Conservation (phyloP, 768 basidiomycete genomes). For the Russula virescens region DNA sequence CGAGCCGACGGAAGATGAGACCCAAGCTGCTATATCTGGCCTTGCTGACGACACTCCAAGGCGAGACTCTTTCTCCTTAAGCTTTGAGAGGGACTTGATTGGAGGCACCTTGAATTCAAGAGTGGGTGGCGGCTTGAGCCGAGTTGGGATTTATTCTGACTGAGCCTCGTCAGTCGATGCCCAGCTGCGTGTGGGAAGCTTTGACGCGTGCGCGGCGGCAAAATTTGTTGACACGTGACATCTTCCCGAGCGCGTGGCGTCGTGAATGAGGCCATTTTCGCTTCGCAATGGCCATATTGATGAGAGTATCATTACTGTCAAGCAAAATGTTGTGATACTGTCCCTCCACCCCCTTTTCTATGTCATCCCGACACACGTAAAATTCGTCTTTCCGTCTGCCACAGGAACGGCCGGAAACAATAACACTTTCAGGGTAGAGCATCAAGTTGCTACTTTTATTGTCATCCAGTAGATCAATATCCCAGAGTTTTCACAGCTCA, state of each 20-base stretch:
- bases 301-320: too few species aligned
- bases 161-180: background rate
- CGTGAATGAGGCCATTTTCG: too few species aligned
- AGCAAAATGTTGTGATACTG: too few species aligned
- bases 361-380: background rate
- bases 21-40: slow-evolving; percentile 61
- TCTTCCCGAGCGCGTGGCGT: too few species aligned
- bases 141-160: background rate
- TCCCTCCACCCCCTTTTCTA: background rate
- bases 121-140: background rate
- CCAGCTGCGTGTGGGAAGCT: too few species aligned
- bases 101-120: slow-evolving; percentile 33
- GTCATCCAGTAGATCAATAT: background rate
- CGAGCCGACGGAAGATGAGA: slow-evolving; percentile 37
- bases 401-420: background rate
- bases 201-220: too few species aligned
- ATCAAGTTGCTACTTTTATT: background rate
- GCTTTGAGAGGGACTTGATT: slow-evolving; percentile 39
- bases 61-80: slow-evolving; percentile 42
- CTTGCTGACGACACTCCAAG: slow-evolving; percentile 28
- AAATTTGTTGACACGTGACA: too few species aligned
- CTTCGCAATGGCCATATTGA: too few species aligned
- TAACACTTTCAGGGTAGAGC: background rate
- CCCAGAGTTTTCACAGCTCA: background rate
- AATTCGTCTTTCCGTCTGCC: background rate